Conservation (phyloP, 2,329 filamentous ascomycete species). For the Pyrenochaeta sp. region DNA sequence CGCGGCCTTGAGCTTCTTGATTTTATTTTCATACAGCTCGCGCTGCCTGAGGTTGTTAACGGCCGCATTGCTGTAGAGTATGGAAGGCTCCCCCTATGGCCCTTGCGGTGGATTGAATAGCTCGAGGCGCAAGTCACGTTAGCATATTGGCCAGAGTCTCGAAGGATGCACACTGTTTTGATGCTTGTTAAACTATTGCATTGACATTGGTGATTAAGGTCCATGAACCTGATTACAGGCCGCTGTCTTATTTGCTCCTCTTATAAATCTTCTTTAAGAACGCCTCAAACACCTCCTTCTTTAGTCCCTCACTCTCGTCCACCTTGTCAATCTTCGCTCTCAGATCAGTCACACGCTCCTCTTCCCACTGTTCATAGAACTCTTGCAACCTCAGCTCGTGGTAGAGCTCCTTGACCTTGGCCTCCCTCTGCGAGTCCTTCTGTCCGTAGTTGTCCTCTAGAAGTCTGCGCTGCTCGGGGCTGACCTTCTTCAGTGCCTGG, state of each 20-base stretch:
- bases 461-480: conserved; percentile 83
- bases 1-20: too few species aligned
- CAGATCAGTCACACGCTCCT: conserved; percentile 82
- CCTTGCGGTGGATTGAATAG: too few species aligned
- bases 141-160: too few species aligned
- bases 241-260: conserved; percentile 77
- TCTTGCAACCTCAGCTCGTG: conserved; percentile 84
- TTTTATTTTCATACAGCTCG: too few species aligned
- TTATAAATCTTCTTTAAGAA: conserved; percentile 99
- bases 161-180: not conserved
- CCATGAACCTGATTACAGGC: not conserved
- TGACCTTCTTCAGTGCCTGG: conserved; percentile 83
- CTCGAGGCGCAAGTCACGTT: too few species aligned
- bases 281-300: conserved; percentile 86
- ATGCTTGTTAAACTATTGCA: not conserved
- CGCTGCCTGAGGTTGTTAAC: too few species aligned
- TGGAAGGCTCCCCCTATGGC: too few species aligned
- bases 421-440: conserved; percentile 86
- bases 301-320: conserved; percentile 87
- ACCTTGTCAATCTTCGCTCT: conserved; percentile 76
- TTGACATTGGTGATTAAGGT: not conserved
- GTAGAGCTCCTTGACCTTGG: conserved; percentile 86
- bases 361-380: conserved; percentile 88
- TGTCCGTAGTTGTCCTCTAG: conserved; percentile 93
- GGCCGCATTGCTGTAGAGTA: too few species aligned